Evolutionary conservation across 148 eudicot genomes (phyloP), one percentile per base, ranked within the genome.

Genomic region (Chenopodium suecicum): DNA sequence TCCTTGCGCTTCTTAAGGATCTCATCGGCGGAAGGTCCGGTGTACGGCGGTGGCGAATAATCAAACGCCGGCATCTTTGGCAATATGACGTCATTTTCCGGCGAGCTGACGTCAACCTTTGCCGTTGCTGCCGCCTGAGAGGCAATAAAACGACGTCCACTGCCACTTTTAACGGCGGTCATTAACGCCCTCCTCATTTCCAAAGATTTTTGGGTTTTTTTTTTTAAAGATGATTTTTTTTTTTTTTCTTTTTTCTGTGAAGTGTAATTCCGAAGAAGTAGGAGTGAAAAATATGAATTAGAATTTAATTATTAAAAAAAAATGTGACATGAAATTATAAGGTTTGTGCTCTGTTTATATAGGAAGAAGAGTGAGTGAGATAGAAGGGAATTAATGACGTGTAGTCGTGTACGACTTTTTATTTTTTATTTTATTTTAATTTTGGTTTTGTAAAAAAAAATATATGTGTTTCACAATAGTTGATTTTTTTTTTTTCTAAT

Each of bases 41-140:
- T 66, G 86, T 96, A 96, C 46, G 90, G 89, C 54, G 98, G 98
- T 27, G 99, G 99, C 25, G 91, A 2, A 85, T 94, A 94, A 66
- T 92, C 94, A 83, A 94, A 96, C 11, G 83, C 75, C 80, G 99
- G 97, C 91, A 94, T 90, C 81, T 85, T 85, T 12, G 82, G 78
- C 20, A 10, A 12, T 1, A 4, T 32, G 31, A 63, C 80, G 69
- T 72, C 83, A 70, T 32, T 60, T 62, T 3, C 83, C 77, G 80
- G 83, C 44, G 70, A 64, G 4, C 12, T 46, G 52, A 65, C 81
- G 56, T 77, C 81, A 73, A 22, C 16, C 41, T 67, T 81, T 20
- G 79, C 82, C n/a, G 82, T 54, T 3, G 78, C 54, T 22, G 62
- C 62, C 14, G 78, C 54, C 41, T 75, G 37, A 27, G 83, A 46